These are phyloP conservation scores for Phytophthora melonis DNA, from an alignment of 352 stramenopile species.

Conservation along the genomic window DNA sequence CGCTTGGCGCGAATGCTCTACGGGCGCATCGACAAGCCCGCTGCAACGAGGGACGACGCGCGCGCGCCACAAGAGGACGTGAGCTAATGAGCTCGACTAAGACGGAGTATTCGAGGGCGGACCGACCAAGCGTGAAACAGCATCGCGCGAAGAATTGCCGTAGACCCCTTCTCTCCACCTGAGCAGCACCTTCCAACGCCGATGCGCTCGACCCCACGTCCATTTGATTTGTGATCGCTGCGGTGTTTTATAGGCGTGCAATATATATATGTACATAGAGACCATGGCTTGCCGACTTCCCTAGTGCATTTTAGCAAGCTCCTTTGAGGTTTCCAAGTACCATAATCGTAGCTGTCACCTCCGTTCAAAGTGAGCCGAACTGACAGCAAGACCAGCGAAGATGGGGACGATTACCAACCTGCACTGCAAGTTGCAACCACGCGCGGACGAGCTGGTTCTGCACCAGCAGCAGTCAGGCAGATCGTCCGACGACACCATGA, in stretches of 20 bases:
- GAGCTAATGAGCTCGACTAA: constrained; percentile 33
- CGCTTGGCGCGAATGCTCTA: constrained; percentile 65
- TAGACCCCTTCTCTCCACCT: constrained; percentile 25
- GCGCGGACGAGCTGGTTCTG: neutral
- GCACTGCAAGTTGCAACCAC: neutral
- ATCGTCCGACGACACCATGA: constrained; percentile 12
- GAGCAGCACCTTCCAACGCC: constrained; percentile 18
- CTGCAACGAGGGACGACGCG: constrained; percentile 26
- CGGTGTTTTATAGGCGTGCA: neutral
- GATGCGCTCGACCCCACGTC: constrained; percentile 12
- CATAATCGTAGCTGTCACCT: too few relatives aligned
- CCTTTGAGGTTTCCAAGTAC: too few relatives aligned
- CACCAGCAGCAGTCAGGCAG: neutral
- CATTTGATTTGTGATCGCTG: constrained; percentile 18
- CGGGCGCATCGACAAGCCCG: constrained; percentile 44
- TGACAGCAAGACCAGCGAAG: constrained; percentile 5
- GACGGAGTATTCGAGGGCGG: constrained; percentile 13
- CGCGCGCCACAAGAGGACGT: constrained; percentile 8
- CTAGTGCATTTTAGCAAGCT: too few relatives aligned
- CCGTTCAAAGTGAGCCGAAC: too few relatives aligned
- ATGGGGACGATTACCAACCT: neutral
- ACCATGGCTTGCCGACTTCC: neutral
- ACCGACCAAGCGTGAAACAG: constrained; percentile 15
- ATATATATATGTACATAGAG: neutral
- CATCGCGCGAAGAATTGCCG: constrained; percentile 5